A percentile compares a stretch with the other conserved stretches of the same genome.
These are phyloP conservation scores for Candida mesenterica DNA, from an alignment of 1,139 yeast species.

Conservation along the genomic window DNA sequence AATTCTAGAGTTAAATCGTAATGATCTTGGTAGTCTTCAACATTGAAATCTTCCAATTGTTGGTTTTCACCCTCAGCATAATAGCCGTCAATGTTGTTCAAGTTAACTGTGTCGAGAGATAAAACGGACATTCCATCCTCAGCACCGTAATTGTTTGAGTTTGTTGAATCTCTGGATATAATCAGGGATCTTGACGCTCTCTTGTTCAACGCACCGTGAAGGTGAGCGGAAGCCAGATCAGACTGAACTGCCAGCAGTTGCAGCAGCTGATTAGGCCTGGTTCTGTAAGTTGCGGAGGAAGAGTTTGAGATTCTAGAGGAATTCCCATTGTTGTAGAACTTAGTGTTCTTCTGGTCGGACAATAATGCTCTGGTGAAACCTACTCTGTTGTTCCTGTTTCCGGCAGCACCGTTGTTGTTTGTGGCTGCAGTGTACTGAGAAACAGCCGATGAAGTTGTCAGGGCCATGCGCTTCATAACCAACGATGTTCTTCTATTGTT, in stretches of 20 bases:
- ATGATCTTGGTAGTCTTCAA: conserved; percentile 47
- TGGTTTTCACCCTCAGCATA: conserved; percentile 17
- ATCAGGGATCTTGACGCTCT: conserved; percentile 38
- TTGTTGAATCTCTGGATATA: conserved; percentile 28
- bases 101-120: conserved; percentile 35
- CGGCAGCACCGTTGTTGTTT: neutral
- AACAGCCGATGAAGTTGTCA: conserved; percentile 30
- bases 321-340: conserved; percentile 25
- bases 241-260: neutral
- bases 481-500: conserved; percentile 27
- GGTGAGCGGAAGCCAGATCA: conserved; percentile 1
- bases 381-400: conserved; percentile 17
- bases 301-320: conserved; percentile 21
- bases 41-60: conserved; percentile 38
- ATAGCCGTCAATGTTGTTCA: conserved; percentile 14
- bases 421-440: conserved; percentile 26
- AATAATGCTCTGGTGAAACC: conserved; percentile 47
- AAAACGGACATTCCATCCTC: conserved; percentile 41
- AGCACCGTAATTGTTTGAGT: conserved; percentile 14
- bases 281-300: conserved; percentile 9
- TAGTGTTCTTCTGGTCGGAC: conserved; percentile 28
- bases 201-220: conserved; percentile 20
- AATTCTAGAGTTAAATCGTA: conserved; percentile 62
- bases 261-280: conserved; percentile 4
- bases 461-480: conserved; percentile 31